These are phyloP conservation scores for Cicer judaicum DNA, from an alignment of 306 rosid genomes.

Conservation along the genomic window DNA sequence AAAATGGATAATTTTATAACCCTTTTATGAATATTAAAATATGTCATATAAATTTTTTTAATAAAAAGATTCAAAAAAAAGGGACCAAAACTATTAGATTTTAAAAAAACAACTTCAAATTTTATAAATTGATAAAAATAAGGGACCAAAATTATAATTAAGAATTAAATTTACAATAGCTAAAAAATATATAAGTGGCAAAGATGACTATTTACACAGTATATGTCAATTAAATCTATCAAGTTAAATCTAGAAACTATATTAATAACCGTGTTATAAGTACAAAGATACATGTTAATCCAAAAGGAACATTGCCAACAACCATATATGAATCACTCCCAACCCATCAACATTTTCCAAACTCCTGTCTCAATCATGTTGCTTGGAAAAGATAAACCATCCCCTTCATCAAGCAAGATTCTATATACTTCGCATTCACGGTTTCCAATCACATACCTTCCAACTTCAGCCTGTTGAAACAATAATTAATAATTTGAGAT, in stretches of 20 bases:
- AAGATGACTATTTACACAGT: conserved; percentile 18
- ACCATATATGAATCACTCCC: conserved; percentile 57
- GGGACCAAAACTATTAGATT: too few relatives aligned
- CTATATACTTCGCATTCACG: conserved; percentile 94
- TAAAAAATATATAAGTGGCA: conserved; percentile 22
- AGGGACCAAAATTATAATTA: too few relatives aligned
- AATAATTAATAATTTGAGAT: background rate
- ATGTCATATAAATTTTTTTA: too few relatives aligned
- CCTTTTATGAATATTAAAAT: too few relatives aligned
- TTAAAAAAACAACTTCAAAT: too few relatives aligned
- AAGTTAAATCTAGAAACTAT: conserved; percentile 34
- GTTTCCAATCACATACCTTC: conserved; percentile 75
- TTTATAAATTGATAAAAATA: too few relatives aligned
- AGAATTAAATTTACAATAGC: too few relatives aligned
- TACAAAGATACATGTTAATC: conserved; percentile 37
- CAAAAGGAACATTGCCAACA: conserved; percentile 37
- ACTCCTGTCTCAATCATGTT: conserved; percentile 72
- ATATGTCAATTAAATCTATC: background rate
- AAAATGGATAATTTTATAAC: too few relatives aligned
- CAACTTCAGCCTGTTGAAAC: conserved; percentile 79
- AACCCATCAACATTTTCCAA: conserved; percentile 97
- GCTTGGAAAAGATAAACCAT: conserved; percentile 55
- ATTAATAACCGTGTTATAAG: conserved; percentile 28
- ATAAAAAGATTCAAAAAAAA: too few relatives aligned
- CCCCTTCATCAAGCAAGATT: conserved; percentile 90